Base-by-base conservation (phyloP, 106 monocot genomes). In the Narthecium ossifragum region DNA sequence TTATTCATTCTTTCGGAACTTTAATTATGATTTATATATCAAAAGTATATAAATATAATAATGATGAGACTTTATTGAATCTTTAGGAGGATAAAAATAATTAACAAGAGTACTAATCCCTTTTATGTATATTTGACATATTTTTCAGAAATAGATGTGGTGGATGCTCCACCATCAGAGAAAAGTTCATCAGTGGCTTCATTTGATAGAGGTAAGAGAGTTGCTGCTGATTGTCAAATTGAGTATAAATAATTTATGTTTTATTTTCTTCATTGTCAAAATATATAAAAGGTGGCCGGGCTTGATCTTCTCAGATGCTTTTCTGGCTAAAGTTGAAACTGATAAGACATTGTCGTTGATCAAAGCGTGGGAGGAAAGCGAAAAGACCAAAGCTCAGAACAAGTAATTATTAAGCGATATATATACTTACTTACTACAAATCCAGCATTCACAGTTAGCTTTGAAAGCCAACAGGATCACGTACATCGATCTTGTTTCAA, bases 311-410 rank as follows among this genome's bases (percentile, higher is more conserved):
- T 14, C 60, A 76, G 76, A 76, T 65, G 17, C 43, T 43, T 45
- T 64, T 54, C 71, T 71, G 64, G 65, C 70, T 14, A 47, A 46
- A 1, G 56, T 81, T 27, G 45, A 72, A 65, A 61, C 33, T 23
- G 73, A 82, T 48, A 82, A 76, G 76, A 82, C 34, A 26, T 25
- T 64, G 24, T 76, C 73, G 26, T 49, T 82, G 31, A 55, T 73
- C 36, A 73, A 62, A 26, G 81, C 76, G 27, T 82, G 81, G 81
- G 76, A 72, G 41, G 76, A 82, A 5, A 76, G 54, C 17, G 75
- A 76, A 29, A 82, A 73, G 67, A 31, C 73, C 41, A 76, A 73
- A 38, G 63, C 71, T 58, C 54, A 72, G 32, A 72, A 76, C 46
- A 71, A 66, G 77, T 77, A n/a, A 61, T 53, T n/a, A n/a, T n/a